Conservation (phyloP, 305 asterid genomes). For the Fraxinus platypoda region DNA sequence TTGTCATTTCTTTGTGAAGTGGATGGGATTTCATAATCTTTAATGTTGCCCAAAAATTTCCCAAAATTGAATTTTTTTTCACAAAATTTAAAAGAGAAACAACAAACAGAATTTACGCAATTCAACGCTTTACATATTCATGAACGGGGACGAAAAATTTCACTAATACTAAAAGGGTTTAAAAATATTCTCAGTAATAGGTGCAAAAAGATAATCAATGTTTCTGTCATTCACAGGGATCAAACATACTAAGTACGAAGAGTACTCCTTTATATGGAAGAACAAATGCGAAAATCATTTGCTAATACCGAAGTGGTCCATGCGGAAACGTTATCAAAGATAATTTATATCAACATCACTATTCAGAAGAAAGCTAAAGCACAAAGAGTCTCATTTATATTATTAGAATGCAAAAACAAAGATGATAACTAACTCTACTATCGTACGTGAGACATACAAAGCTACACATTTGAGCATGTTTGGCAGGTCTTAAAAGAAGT, state of each 20-base stretch:
- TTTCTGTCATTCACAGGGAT: neutral
- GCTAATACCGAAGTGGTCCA: neutral
- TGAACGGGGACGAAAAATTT: neutral
- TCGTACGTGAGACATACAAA: neutral
- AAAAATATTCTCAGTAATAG: neutral
- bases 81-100: neutral
- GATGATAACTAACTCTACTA: neutral
- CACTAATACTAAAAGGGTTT: neutral
- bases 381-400: neutral
- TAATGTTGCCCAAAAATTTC: neutral
- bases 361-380: neutral
- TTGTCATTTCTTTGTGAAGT: slow-evolving; percentile 21
- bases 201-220: neutral
- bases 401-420: neutral
- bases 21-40: slow-evolving; percentile 9
- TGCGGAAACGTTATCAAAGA: neutral
- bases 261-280: neutral
- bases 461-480: neutral
- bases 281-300: neutral
- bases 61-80: neutral
- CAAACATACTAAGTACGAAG: neutral
- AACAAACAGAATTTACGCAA: neutral
- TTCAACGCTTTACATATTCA: neutral
- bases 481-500: neutral
- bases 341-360: neutral